phyloP scores from a whole-genome alignment of 2,329 filamentous ascomycete genomes.

The Claviceps sorghi region DNA sequence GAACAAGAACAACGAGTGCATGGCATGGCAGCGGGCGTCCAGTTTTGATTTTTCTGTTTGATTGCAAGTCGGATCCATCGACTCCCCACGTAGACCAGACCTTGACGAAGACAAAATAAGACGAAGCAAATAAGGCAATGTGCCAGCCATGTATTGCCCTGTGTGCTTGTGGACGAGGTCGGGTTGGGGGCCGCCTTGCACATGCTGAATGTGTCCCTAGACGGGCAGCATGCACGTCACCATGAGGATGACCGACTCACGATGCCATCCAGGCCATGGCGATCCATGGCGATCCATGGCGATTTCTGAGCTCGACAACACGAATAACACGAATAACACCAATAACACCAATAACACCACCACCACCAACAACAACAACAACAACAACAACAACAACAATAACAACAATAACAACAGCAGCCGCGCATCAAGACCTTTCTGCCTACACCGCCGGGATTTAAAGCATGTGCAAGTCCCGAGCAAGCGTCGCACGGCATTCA shows the following conservation, averaged over 20 bases:
- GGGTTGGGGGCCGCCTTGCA: neutral
- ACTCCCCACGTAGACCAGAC: neutral
- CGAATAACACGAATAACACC: too few relatives aligned
- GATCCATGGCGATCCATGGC: too few relatives aligned
- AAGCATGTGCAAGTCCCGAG: neutral
- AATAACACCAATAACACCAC: too few relatives aligned
- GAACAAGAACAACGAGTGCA: neutral
- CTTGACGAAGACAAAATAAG: neutral
- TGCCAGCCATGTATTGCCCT: neutral
- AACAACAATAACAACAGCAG: neutral
- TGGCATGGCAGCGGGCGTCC: neutral
- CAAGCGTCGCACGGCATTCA: neutral
- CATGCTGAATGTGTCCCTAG: neutral
- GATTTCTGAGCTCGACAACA: neutral
- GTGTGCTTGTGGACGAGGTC: neutral
- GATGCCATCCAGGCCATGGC: too few relatives aligned
- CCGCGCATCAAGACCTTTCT: neutral
- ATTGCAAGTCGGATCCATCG: neutral
- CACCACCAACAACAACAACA: neutral
- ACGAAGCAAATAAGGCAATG: neutral
- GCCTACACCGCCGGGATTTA: neutral
- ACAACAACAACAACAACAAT: neutral
- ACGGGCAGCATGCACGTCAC: neutral
- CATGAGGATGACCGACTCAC: neutral
- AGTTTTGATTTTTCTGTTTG: neutral